Base-by-base conservation (phyloP, 179 eudicot genomes). In the Spergularia azorica region DNA sequence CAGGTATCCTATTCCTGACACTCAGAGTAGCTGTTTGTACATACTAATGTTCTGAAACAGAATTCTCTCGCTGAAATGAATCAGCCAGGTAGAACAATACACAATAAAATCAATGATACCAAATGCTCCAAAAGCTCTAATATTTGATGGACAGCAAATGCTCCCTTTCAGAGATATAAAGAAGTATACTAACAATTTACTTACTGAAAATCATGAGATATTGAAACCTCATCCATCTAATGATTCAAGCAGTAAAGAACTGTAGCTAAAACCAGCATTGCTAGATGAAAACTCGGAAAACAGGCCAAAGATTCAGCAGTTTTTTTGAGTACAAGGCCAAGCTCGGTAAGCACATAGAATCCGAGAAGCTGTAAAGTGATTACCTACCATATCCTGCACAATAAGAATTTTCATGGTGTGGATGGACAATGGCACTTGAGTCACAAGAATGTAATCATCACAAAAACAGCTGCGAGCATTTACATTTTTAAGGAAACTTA, bases 321-420 rank as follows among this genome's bases (percentile, higher is more conserved):
- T 1, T 26, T 21, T 21, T 26, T 26, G 2, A 26, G 32, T 26
- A 1, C 32, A 26, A 26, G 32, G 32, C 2, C 32, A 26, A 26
- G 32, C 32, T 26, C 1, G 2, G 2, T 26, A 1, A 26, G 1
- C 32, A 26, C 1, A 26, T 43, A 43, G 16, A 56, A 56, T 56
- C 60, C 4, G 60, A 12, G 17, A 71, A 71, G 63, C 46, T 54
- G 52, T 39, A 46, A 20, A 70, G 67, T 14, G 14, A 60, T 73
- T 73, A 73, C 77, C 77, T 73, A 48, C 14, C 57, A 43, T 21
- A 26, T 61, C 26, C 55, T 21, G 67, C 43, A 15, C 18, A 9
- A 39, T 14, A 39, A 39, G 43, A 13, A 59, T 43, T 43, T 60
- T 46, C 26, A 9, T 51, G 60, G 63, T 51, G 26, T 6, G 60